Conservation (phyloP, 129 eudicot genomes). For the Artemisia annua region DNA sequence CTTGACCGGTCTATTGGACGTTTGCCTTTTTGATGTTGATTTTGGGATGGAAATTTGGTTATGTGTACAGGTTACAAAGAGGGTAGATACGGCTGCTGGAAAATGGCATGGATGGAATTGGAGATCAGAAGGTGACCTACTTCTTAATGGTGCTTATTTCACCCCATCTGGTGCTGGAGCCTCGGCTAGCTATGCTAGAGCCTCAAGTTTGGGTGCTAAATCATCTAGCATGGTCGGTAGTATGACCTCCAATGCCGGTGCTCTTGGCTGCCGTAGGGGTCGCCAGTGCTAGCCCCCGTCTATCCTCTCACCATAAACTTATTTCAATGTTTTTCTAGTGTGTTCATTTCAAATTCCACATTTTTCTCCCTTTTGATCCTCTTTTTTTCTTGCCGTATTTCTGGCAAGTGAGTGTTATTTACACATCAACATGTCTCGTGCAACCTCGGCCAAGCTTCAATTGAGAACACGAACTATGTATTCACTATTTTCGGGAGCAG, state of each 20-base stretch:
- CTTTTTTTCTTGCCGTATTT: slow-evolving; percentile 12
- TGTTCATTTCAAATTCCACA: slow-evolving; percentile 13
- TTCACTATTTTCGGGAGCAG: background rate
- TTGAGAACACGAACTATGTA: too few relatives aligned
- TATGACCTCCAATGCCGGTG: slow-evolving; percentile 66
- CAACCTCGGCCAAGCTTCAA: slow-evolving; percentile 54
- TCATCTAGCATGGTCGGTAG: slow-evolving; percentile 61
- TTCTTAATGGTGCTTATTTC: too few relatives aligned
- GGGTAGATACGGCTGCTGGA: background rate
- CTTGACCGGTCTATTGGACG: too few relatives aligned
- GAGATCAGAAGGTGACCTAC: too few relatives aligned
- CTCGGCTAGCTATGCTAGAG: slow-evolving; percentile 46
- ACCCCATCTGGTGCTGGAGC: too few relatives aligned
- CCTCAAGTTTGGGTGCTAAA: slow-evolving; percentile 74
- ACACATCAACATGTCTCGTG: slow-evolving; percentile 20
- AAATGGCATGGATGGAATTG: too few relatives aligned
- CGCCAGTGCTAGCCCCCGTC: slow-evolving; percentile 48
- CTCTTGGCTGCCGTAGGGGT: slow-evolving; percentile 47
- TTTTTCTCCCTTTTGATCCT: background rate
- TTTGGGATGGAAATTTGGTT: too few relatives aligned
- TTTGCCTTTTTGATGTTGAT: too few relatives aligned
- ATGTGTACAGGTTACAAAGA: slow-evolving; percentile 28
- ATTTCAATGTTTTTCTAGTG: background rate
- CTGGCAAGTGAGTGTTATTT: too few relatives aligned
- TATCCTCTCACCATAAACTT: too few relatives aligned